These are phyloP conservation scores for Polymyxa betae DNA, from an alignment of 208 protist species.

Conservation along the genomic window DNA sequence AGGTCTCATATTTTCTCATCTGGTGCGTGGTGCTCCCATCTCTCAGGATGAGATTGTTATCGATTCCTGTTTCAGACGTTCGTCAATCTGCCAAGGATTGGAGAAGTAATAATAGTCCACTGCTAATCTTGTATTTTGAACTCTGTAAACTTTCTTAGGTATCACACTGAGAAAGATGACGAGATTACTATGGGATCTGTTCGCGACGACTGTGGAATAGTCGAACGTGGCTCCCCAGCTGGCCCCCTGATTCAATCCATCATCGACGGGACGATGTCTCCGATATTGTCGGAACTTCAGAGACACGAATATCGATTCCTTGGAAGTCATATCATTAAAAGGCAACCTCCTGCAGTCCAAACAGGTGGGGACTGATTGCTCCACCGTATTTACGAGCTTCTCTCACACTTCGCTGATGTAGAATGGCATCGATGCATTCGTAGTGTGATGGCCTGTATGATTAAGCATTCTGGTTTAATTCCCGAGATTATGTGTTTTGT, in stretches of 20 bases:
- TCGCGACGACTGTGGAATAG: no score
- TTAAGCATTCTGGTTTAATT: slow-evolving; percentile 38
- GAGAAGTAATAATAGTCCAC: background rate
- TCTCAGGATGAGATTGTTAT: background rate
- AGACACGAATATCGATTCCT: slow-evolving; percentile 13
- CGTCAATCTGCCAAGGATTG: background rate
- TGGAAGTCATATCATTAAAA: background rate
- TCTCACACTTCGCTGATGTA: background rate
- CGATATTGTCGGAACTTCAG: background rate
- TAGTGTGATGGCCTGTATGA: slow-evolving; percentile 36
- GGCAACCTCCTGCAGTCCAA: slow-evolving; percentile 5
- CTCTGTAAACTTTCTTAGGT: no score
- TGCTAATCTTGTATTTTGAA: background rate
- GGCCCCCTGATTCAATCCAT: background rate
- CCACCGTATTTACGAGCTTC: background rate
- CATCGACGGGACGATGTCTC: background rate
- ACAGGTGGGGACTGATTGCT: background rate
- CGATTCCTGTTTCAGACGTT: background rate
- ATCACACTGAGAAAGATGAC: no score
- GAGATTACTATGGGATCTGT: no score
- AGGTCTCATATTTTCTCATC: background rate
- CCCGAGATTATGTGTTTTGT: background rate
- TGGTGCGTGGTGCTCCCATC: background rate
- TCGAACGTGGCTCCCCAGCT: no score
- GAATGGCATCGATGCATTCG: slow-evolving; percentile 48